These are phyloP conservation scores for Paecilomyces sp. DNA, from an alignment of 2,329 filamentous ascomycete genomes.

Conservation along the genomic window DNA sequence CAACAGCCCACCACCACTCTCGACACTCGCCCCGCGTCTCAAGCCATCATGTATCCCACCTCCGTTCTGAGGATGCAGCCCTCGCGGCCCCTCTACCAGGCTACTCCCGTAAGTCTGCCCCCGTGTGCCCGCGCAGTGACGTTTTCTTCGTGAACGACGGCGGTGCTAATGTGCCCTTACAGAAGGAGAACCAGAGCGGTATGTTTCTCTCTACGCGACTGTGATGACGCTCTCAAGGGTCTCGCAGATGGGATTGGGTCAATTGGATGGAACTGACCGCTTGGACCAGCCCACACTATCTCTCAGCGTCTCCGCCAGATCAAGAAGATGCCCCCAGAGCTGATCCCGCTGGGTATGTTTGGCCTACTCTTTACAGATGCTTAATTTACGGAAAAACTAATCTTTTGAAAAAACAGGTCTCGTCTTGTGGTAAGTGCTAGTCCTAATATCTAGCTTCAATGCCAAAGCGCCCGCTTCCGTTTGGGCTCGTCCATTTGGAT, in stretches of 20 bases:
- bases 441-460: neutral
- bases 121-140: neutral
- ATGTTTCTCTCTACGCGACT: slow-evolving; percentile 19
- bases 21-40: slow-evolving; percentile 4
- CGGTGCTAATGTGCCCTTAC: slow-evolving; percentile 32
- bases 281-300: slow-evolving; percentile 75
- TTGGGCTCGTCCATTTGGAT: slow-evolving; percentile 9
- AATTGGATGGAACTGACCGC: slow-evolving; percentile 15
- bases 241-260: slow-evolving; percentile 3
- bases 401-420: slow-evolving; percentile 50
- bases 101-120: slow-evolving; percentile 60
- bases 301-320: slow-evolving; percentile 89
- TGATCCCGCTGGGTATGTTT: slow-evolving; percentile 82
- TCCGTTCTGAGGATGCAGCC: slow-evolving; percentile 57
- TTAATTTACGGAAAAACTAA: neutral
- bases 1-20: slow-evolving; percentile 2
- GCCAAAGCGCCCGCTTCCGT: neutral
- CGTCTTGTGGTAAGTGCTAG: slow-evolving; percentile 67
- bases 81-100: slow-evolving; percentile 41
- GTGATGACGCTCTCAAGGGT: neutral
- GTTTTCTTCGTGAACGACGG: slow-evolving; percentile 9
- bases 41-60: slow-evolving; percentile 58
- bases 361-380: neutral
- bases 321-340: slow-evolving; percentile 84
- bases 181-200: slow-evolving; percentile 62